Conservation (phyloP, 768 basidiomycete genomes). For the Mycena capillaripes region DNA sequence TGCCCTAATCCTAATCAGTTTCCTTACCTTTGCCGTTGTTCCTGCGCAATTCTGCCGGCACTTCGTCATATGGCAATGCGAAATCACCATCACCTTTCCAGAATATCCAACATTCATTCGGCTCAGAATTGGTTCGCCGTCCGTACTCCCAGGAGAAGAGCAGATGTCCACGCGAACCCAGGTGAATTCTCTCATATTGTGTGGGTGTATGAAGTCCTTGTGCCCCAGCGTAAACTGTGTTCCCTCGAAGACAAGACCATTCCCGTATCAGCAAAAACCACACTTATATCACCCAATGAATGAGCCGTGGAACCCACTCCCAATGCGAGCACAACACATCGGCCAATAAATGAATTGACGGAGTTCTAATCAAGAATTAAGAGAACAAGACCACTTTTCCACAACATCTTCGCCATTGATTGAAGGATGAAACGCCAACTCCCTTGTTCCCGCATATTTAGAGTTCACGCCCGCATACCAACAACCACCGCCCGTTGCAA, state of each 20-base stretch:
- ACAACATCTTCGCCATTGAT: neutral
- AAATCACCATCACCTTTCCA: neutral
- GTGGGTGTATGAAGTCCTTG: neutral
- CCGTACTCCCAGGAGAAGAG: neutral
- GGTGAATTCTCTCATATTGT: neutral
- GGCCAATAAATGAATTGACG: constrained; percentile 5
- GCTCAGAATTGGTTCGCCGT: neutral
- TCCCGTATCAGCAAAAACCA: neutral
- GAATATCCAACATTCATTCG: neutral
- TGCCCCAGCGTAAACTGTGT: neutral
- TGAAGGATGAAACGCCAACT: neutral
- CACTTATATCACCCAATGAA: neutral
- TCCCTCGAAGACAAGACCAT: constrained; percentile 1
- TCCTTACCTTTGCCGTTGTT: neutral
- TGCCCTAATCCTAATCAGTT: neutral
- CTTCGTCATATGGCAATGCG: neutral
- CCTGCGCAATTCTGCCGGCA: neutral
- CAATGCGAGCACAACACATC: neutral
- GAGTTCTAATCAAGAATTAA: neutral
- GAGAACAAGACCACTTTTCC: neutral
- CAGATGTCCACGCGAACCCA: neutral
- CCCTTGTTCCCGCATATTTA: neutral
- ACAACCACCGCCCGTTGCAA: neutral
- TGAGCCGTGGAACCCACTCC: too few relatives aligned
- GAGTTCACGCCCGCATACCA: too few relatives aligned